Base-by-base conservation (phyloP, 2,329 filamentous ascomycete genomes). In the Verticillium albo-atrum region DNA sequence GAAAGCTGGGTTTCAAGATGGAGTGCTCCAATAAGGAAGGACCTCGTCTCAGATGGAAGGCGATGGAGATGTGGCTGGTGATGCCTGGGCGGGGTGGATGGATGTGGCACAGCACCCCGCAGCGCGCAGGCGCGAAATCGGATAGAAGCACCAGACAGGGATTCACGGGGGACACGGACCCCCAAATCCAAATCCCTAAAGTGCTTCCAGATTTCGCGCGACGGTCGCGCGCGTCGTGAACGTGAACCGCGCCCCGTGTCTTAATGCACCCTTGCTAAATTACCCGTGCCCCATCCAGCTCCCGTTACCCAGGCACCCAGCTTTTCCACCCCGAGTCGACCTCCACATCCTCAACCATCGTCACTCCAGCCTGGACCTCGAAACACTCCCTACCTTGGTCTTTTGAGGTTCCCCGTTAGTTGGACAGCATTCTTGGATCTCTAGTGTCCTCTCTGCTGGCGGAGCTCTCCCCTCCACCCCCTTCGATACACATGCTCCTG, bases 91-190 rank as follows among this genome's bases (percentile, higher is more conserved):
- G 35, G 35, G 3, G 12, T 12, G 35, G 35, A 17, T 17, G 35
- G n/a, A 17, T 12, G 42, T 47, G 42, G 42, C 42, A 23, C 42
- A 47, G n/a, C 42, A 23, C 42, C 42, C 42, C 42, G 42, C 42
- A 47, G 42, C n/a, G 15, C 35, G n/a, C n/a, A n/a, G 30, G 30
- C 30, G n/a, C 42, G 42, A 23, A 7, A 47, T 23, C n/a, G 42
- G 20, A 12, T 20, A 23, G 25, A 23, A 47, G 7, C 23, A 5
- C 6, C 28, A 23, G 55, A 61, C 61, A 27, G 42, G 59, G 59
- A 34, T 61, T 60, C 62, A 62, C 62, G 62, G 14, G 6, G 20
- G 62, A 67, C 61, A 67, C 63, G 42, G 67, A 50, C 62, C 63
- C 55, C n/a, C n/a, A n/a, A n/a, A n/a, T n/a, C n/a, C 15, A 5